Evolutionary conservation across 1,284 basidiomycete species (phyloP).

Genomic region (Volvariella volvacea): DNA sequence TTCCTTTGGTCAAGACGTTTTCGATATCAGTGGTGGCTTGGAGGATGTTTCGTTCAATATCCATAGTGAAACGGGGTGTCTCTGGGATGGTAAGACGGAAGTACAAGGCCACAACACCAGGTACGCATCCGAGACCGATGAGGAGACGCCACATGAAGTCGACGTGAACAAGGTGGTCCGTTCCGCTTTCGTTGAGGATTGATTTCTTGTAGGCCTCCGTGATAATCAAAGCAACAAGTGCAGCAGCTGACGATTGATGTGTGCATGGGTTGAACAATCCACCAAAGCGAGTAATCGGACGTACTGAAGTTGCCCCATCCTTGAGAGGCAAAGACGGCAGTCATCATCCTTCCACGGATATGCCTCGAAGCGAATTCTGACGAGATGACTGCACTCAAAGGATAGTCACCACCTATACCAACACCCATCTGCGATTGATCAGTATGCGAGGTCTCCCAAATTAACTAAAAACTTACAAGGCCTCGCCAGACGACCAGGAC

Average conservation of each 20-base stretch:
- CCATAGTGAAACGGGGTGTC: conserved; percentile 85
- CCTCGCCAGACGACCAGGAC: conserved; percentile 68
- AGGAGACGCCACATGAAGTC: conserved; percentile 67
- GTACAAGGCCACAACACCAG: conserved; percentile 62
- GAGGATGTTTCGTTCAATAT: conserved; percentile 78
- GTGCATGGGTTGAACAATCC: no score
- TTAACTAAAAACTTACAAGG: conserved; percentile 32
- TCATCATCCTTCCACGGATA: conserved; percentile 70
- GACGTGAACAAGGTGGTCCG: conserved; percentile 34
- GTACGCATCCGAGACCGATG: conserved; percentile 67
- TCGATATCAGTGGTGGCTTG: conserved; percentile 66
- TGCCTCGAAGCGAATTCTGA: conserved; percentile 74
- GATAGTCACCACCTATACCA: conserved; percentile 72
- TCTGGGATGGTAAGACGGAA: conserved; percentile 76
- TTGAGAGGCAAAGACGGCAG: conserved; percentile 62
- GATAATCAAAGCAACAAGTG: conserved; percentile 63
- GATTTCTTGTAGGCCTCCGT: conserved; percentile 62
- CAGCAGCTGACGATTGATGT: conserved; percentile 38
- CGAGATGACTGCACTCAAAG: conserved; percentile 58
- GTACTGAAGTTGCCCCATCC: conserved; percentile 66
- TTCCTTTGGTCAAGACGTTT: conserved; percentile 53
- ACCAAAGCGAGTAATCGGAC: no score
- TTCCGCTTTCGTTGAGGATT: conserved; percentile 43
- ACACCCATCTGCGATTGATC: conserved; percentile 44
- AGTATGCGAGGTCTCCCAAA: conserved; percentile 11